phyloP scores from a whole-genome alignment of 2,329 filamentous ascomycete genomes.

The Fusarium sp. region DNA sequence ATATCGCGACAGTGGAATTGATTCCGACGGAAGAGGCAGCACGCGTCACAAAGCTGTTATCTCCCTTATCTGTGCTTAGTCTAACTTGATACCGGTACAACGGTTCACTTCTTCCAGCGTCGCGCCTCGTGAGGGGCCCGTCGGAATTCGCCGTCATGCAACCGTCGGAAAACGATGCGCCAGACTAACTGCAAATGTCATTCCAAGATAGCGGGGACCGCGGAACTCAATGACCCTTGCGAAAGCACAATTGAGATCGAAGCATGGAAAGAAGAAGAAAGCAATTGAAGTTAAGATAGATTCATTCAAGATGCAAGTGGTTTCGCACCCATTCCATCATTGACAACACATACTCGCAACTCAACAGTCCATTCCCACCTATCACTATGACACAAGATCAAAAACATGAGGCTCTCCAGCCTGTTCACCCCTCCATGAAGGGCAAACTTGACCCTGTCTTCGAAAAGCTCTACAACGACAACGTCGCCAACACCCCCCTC shows the following conservation, averaged over 20 bases:
- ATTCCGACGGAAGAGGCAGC: neutral
- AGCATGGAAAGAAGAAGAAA: neutral
- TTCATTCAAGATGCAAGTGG: neutral
- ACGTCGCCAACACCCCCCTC: conserved; percentile 54
- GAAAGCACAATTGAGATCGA: too few species aligned
- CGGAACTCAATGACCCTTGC: neutral
- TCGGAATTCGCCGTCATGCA: conserved; percentile 9
- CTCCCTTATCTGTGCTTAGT: neutral
- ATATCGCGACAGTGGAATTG: neutral
- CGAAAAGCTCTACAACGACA: conserved; percentile 59
- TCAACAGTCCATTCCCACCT: neutral
- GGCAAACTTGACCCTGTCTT: conserved; percentile 59
- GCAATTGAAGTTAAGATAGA: neutral
- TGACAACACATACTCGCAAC: neutral
- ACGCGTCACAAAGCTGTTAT: neutral
- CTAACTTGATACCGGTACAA: neutral
- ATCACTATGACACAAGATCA: conserved; percentile 12
- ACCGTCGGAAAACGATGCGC: conserved; percentile 7
- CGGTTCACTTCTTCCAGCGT: neutral
- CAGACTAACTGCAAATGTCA: neutral
- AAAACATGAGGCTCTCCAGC: conserved; percentile 59
- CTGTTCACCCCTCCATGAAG: conserved; percentile 59
- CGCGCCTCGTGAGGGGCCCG: conserved; percentile 1
- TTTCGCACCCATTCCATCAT: neutral
- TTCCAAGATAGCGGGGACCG: conserved; percentile 3